Base-by-base conservation (phyloP, 2,329 filamentous ascomycete genomes). In the Myrmaecium sp. region DNA sequence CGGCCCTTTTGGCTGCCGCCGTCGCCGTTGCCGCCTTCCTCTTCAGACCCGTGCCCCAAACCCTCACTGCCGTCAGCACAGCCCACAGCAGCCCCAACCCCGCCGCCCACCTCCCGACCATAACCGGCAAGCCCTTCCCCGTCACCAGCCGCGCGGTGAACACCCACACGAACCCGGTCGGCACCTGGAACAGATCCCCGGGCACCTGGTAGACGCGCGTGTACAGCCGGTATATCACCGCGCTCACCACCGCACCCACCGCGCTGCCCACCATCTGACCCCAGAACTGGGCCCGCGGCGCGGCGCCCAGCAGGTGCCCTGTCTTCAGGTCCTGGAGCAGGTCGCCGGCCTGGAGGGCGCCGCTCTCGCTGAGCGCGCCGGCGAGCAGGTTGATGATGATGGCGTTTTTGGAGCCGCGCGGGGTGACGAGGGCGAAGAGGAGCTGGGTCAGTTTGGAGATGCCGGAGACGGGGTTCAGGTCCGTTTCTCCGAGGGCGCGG, bases 321-420 rank as follows among this genome's bases (percentile, higher is more conserved):
- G 89, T 94, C 51, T 98, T 98, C 16, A 98, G 66, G 47, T 98
- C 89, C 48, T 98, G 89, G 67, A 98, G 80, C 29, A 98, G 69
- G 50, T 98, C 89, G 6, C 89, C 89, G 3, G 89, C 86, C 57
- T 98, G 89, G 4, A 95, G 61, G 3, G 89, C 89, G 4, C 89
- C 78, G 4, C 74, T 72, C 49, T 84, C 78, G 7, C 71, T 77
- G 16, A 98, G 74, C 0, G 89, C 89, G 6, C 89, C 89, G 1
- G 86, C 89, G 5, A 98, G 72, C 2, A 98, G 67, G 46, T 98
- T 98, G 46, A 94, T 92, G 30, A 93, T 65, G n/a, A 98, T 74
- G 8, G 82, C 81, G 21, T 83, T 83, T 40, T 77, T 76, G 1
- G 41, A 45, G 4, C 72, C 70, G 29, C 76, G 62, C 0, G 89